These are phyloP conservation scores for Bretziella fagacearum DNA, from an alignment of 2,329 filamentous ascomycete genomes.

Conservation along the genomic window DNA sequence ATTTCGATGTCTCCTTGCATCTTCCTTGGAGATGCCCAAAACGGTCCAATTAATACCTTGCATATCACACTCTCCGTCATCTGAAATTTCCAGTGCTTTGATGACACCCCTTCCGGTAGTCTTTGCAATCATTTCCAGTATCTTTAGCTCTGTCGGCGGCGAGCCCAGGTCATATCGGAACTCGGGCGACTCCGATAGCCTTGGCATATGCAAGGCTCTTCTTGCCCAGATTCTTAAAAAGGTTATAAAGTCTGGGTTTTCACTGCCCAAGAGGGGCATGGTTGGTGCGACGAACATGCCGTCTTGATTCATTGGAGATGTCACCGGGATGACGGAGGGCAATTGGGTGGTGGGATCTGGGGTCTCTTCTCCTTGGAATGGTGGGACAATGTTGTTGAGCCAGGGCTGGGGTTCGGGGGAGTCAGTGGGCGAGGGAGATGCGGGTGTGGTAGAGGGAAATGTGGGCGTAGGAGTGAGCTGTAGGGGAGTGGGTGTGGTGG, in stretches of 20 bases:
- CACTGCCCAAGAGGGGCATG: conserved; percentile 27
- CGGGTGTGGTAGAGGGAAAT: no score
- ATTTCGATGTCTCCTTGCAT: conserved; percentile 31
- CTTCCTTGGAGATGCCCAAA: conserved; percentile 28
- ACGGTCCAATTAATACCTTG: conserved; percentile 41
- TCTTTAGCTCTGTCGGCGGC: not conserved
- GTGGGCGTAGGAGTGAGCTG: no score
- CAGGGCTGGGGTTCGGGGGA: no score
- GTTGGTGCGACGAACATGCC: conserved; percentile 19
- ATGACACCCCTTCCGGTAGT: not conserved
- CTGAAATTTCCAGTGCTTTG: conserved; percentile 21
- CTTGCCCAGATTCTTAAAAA: conserved; percentile 33
- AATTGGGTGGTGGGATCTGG: no score
- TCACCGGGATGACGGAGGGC: no score
- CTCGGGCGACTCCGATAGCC: not conserved
- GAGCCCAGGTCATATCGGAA: not conserved
- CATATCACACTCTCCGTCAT: conserved; percentile 39
- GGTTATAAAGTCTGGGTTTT: conserved; percentile 32
- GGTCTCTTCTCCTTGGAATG: no score
- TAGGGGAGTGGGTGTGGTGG: no score
- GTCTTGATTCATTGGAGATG: no score
- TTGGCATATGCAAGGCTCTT: not conserved
- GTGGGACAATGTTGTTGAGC: no score
- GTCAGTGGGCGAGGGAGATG: no score
- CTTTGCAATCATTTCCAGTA: not conserved